Base-by-base conservation (phyloP, 2,329 filamentous ascomycete species). In the Pseudofabraea citricarpa region DNA sequence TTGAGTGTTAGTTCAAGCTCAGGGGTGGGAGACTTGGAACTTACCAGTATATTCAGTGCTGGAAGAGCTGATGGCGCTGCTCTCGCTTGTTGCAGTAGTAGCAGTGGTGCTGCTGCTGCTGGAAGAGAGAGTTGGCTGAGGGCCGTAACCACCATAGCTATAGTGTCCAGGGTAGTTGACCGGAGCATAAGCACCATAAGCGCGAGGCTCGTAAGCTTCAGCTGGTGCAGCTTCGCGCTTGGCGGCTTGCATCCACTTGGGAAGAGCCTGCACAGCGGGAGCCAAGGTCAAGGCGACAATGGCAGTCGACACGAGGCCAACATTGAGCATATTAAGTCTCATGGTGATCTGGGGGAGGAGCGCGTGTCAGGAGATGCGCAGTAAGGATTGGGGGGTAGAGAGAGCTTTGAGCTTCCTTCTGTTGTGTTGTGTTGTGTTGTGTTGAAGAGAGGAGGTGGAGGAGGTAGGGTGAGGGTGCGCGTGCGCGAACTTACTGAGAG, bases 111-210 rank as follows among this genome's bases (percentile, higher is more conserved):
- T 32, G 16, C 19, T 29, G 16, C 43, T 20, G 18, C 20, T 43
- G n/a, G 39, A 44, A 13, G 44, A 31, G 21, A 52, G 29, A 16
- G 56, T 59, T 21, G 57, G 56, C 23, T 46, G 46, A 39, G 57
- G 57, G 19, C 57, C 57, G 44, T 53, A 50, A 10, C 52, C 54
- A 26, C 44, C 46, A 39, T 53, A 56, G 7, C 48, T 51, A 43
- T 60, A 60, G n/a, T 43, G 45, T 8, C 49, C 55, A 40, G 35
- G 35, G 9, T 51, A 48, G 9, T 29, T 37, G n/a, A 27, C 29
- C 15, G 44, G 44, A 36, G 32, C 33, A 44, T 59, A 59, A 13
- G 52, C 51, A 18, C 32, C 48, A 37, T 60, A 60, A 20, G 51
- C 32, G 26, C 43, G 56, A 32, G 54, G 54, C 15, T 44, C 41